Percentiles rank a stretch among this genome's conserved stretches.
These are phyloP conservation scores for Mortierella sp. DNA, from an alignment of 371 early-diverging fungal genomes.

Conservation along the genomic window DNA sequence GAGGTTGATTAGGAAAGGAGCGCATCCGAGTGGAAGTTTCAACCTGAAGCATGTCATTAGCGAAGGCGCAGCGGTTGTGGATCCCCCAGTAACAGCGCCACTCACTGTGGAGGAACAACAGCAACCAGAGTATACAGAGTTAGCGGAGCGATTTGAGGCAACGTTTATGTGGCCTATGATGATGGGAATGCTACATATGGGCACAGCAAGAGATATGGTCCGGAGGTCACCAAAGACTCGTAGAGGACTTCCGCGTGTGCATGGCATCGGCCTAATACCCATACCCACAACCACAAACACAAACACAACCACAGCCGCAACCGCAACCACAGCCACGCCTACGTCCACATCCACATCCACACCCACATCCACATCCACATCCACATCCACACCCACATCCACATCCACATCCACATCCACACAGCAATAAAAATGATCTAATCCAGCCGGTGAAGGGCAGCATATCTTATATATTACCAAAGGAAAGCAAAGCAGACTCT, in stretches of 20 bases:
- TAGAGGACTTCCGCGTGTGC: not conserved
- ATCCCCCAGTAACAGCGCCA: not conserved
- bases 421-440: no score
- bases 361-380: not conserved
- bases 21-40: conserved; percentile 14
- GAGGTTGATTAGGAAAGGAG: conserved; percentile 25
- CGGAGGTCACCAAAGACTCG: not conserved
- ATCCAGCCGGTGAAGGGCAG: no score
- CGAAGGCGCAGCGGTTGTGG: not conserved
- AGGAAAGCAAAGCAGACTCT: no score
- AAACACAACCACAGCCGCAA: not conserved
- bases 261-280: not conserved
- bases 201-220: conserved; percentile 2
- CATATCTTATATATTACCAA: no score
- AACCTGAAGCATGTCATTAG: conserved; percentile 14
- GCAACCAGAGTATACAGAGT: conserved; percentile 35
- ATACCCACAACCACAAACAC: not conserved
- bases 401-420: not conserved
- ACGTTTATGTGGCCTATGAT: conserved; percentile 53
- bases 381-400: not conserved
- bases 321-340: not conserved
- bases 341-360: not conserved
- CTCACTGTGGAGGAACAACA: conserved; percentile 26
- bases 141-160: conserved; percentile 47
- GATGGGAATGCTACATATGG: conserved; percentile 49